phyloP scores from a whole-genome alignment of 495 filamentous ascomycete genomes.

The Annulohypoxylon nitens region DNA sequence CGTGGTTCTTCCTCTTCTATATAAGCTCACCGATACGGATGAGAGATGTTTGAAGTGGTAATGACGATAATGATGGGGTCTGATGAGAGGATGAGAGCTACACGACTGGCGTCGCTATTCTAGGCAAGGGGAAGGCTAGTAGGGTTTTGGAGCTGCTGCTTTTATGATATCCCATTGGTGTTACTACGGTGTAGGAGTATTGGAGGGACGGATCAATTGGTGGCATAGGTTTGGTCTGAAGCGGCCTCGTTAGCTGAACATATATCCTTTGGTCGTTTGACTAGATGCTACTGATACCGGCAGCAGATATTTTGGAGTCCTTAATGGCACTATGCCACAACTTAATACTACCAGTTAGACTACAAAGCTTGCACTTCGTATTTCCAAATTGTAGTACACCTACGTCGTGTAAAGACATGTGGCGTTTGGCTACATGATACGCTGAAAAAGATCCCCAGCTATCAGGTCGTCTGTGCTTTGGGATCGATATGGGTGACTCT shows the following conservation, averaged over 20 bases:
- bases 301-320: constrained; percentile 9
- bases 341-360: constrained; percentile 16
- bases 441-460: too few species aligned
- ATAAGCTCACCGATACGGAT: background rate
- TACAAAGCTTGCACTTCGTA: background rate
- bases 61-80: constrained; percentile 40
- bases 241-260: constrained; percentile 1
- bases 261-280: constrained; percentile 13
- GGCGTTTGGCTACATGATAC: too few species aligned
- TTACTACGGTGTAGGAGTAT: constrained; percentile 24
- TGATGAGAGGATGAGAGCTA: constrained; percentile 3
- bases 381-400: background rate
- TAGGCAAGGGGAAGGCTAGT: background rate
- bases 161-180: constrained; percentile 37
- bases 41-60: background rate
- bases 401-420: too few species aligned
- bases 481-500: background rate
- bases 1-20: background rate
- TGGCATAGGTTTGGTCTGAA: constrained; percentile 16
- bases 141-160: constrained; percentile 7
- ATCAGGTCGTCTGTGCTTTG: background rate
- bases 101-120: constrained; percentile 17
- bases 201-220: constrained; percentile 1
- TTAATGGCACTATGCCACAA: constrained; percentile 18
- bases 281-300: constrained; percentile 3